Base-by-base conservation (phyloP, 352 stramenopile species). In the Pythium utonaiense region DNA sequence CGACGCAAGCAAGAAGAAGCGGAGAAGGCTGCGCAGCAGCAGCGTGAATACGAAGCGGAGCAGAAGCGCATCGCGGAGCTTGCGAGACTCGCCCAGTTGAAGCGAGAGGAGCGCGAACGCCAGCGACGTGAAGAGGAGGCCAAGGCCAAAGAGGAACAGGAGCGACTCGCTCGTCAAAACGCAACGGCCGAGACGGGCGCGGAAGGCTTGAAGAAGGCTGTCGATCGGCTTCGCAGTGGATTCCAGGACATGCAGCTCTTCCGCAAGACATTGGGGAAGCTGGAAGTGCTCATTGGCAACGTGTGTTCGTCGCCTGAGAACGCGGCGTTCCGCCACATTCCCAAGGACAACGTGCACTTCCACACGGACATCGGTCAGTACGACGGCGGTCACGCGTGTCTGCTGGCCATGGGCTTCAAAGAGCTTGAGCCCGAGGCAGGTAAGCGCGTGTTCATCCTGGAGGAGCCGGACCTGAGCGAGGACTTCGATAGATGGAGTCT, bases 401-500 rank as follows among this genome's bases (percentile, higher is more conserved):
- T 95, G n/a, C 60, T 89, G 17, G 77, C 85, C 3, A 53, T 95
- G 36, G 85, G 85, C 6, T 95, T 95, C 41, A 70, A 72, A 33
- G 81, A 87, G 48, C 49, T 89, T 6, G 55, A 87, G 41, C 69
- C 73, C 25, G 77, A 84, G 62, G 53, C 77, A 24, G 61, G 67
- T 17, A 75, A 69, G 38, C 40, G 66, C 25, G 71, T 92, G 28
- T 92, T 88, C 57, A 63, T 86, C 19, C 50, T 93, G 12, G 82
- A 93, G 77, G 83, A 95, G 56, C 83, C 85, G 0, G 77, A 95
- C 52, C 60, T 95, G 53, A 76, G 71, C 6, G 68, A 75, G 53
- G 85, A 95, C 64, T 62, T 95, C 21, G 80, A 95, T 58, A 70
- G 67, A 13, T 95, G 85, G 85, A 95, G 80, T 58, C 61, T 69